These are phyloP conservation scores for Nigrospora sphaerica DNA, from an alignment of 2,329 filamentous ascomycete genomes.

Conservation along the genomic window DNA sequence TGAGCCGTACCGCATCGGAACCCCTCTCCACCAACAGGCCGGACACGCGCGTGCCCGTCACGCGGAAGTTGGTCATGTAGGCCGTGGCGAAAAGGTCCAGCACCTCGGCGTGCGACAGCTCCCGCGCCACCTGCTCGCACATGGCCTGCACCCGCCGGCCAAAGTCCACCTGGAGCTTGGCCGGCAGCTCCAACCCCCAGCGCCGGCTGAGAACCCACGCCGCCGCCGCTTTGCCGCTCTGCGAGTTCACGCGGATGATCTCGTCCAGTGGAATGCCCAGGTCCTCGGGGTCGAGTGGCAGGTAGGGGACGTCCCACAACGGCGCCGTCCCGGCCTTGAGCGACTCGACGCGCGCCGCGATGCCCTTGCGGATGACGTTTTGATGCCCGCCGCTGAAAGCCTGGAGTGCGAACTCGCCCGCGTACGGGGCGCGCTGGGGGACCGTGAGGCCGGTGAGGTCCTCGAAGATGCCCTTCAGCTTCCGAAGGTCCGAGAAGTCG, in stretches of 20 bases:
- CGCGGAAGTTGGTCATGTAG: slow-evolving; percentile 63
- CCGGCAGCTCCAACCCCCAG: slow-evolving; percentile 86
- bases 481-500: slow-evolving; percentile 60
- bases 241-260: slow-evolving; percentile 94
- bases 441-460: slow-evolving; percentile 62
- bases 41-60: background rate
- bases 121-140: slow-evolving; percentile 73
- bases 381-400: slow-evolving; percentile 61
- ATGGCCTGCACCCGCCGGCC: slow-evolving; percentile 76
- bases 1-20: background rate
- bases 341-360: slow-evolving; percentile 15
- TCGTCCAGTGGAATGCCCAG: slow-evolving; percentile 97
- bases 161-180: slow-evolving; percentile 87
- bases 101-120: slow-evolving; percentile 79
- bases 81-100: slow-evolving; percentile 76
- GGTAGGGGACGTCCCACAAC: slow-evolving; percentile 35
- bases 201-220: slow-evolving; percentile 90
- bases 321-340: background rate
- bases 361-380: slow-evolving; percentile 43
- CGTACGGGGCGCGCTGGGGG: slow-evolving; percentile 57
- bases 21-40: background rate
- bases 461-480: slow-evolving; percentile 58
- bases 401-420: slow-evolving; percentile 56
- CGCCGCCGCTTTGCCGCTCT: slow-evolving; percentile 87
- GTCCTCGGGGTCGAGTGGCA: slow-evolving; percentile 85